Evolutionary conservation across 2,329 filamentous ascomycete species (phyloP).

Genomic region (Neodidymelliopsis sp.): DNA sequence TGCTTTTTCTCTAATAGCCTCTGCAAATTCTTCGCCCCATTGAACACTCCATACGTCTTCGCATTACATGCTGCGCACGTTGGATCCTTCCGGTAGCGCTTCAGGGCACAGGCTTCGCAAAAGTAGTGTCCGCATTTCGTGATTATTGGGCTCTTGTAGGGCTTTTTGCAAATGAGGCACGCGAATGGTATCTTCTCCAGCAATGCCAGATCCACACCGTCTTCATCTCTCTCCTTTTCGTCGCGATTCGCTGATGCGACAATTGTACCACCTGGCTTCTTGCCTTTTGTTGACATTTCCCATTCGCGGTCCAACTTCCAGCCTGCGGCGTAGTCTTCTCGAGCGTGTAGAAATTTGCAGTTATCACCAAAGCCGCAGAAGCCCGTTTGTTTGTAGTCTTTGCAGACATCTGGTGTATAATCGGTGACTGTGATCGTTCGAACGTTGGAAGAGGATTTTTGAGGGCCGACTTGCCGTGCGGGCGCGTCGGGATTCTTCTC

Average conservation of each 20-base stretch:
- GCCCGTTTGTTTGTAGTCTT: constrained; percentile 82
- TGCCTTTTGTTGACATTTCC: constrained; percentile 78
- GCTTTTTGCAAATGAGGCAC: constrained; percentile 82
- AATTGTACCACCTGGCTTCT: constrained; percentile 59
- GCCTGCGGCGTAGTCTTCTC: constrained; percentile 84
- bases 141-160: constrained; percentile 80
- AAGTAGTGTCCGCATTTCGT: constrained; percentile 97
- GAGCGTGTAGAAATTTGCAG: constrained; percentile 81
- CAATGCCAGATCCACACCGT: constrained; percentile 71
- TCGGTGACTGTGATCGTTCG: constrained; percentile 90
- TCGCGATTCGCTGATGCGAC: constrained; percentile 66
- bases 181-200: constrained; percentile 87
- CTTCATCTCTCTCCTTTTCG: constrained; percentile 51
- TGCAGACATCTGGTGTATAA: constrained; percentile 92
- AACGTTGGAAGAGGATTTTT: constrained; percentile 89
- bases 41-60: constrained; percentile 89
- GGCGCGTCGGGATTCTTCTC: constrained; percentile 81
- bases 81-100: constrained; percentile 85
- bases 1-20: constrained; percentile 79
- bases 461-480: constrained; percentile 75
- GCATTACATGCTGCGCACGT: constrained; percentile 85
- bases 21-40: constrained; percentile 81
- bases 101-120: constrained; percentile 87
- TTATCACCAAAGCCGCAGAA: constrained; percentile 76
- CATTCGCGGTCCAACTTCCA: constrained; percentile 97